phyloP scores from a whole-genome alignment of 306 rosid genomes.

The Vachellia pachyceras region DNA sequence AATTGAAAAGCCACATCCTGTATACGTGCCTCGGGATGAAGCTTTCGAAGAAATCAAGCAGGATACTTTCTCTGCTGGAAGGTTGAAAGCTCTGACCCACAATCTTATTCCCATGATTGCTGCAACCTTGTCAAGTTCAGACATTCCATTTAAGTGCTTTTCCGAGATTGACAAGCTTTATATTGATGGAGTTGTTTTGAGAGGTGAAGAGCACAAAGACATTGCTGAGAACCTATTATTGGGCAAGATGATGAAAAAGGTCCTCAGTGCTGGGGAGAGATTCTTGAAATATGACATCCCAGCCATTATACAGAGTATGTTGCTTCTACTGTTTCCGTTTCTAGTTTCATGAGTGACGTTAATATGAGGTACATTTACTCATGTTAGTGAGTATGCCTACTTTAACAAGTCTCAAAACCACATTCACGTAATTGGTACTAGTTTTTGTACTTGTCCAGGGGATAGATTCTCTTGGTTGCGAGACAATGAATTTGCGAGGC shows the following conservation, averaged over 20 bases:
- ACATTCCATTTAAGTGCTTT: constrained; percentile 80
- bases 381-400: constrained; percentile 7
- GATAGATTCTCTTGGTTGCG: constrained; percentile 92
- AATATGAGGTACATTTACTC: neutral
- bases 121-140: constrained; percentile 77
- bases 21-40: constrained; percentile 94
- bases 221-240: constrained; percentile 37
- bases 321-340: neutral
- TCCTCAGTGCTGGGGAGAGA: constrained; percentile 57
- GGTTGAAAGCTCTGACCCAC: constrained; percentile 91
- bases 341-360: neutral
- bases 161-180: constrained; percentile 91
- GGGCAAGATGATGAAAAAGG: constrained; percentile 64
- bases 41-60: constrained; percentile 92
- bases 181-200: constrained; percentile 68
- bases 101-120: constrained; percentile 85
- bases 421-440: constrained; percentile 5
- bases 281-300: constrained; percentile 85
- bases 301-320: constrained; percentile 68
- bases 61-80: constrained; percentile 80
- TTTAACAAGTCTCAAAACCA: constrained; percentile 1
- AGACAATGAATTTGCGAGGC: constrained; percentile 93
- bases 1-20: constrained; percentile 95
- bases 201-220: constrained; percentile 60
- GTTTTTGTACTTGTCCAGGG: constrained; percentile 45